A percentile compares a stretch with the other conserved stretches of the same genome.
Evolutionary conservation across 2,329 filamentous ascomycete species (phyloP).

Genomic region (Apiospora marii): DNA sequence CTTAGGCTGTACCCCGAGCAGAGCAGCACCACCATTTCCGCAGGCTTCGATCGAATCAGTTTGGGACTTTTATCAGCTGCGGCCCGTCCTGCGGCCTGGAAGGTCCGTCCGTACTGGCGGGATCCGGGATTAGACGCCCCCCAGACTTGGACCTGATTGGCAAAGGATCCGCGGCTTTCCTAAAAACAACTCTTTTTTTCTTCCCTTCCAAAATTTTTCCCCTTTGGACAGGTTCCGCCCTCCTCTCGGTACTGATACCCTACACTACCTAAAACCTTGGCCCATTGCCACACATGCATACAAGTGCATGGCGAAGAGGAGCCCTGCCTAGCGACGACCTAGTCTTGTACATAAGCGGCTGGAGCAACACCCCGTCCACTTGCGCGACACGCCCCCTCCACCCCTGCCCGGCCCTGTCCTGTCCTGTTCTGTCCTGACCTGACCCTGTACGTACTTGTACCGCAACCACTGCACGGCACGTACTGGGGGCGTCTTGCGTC

Average conservation of each 20-base stretch:
- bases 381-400: neutral
- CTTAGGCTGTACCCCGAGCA: neutral
- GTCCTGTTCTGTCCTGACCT: neutral
- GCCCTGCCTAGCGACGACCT: constrained; percentile 5
- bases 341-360: constrained; percentile 6
- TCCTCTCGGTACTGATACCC: constrained; percentile 9
- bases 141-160: constrained; percentile 40
- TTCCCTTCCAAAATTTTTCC: neutral
- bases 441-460: neutral
- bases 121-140: constrained; percentile 40
- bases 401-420: neutral
- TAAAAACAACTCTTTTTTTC: neutral
- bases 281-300: constrained; percentile 18
- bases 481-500: neutral
- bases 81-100: constrained; percentile 44
- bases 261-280: constrained; percentile 12
- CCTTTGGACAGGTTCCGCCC: constrained; percentile 1
- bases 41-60: constrained; percentile 36
- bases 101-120: constrained; percentile 39
- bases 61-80: constrained; percentile 41
- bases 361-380: neutral
- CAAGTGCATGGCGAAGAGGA: neutral
- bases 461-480: neutral
- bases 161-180: constrained; percentile 36
- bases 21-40: neutral